Base-by-base conservation (phyloP, 176 grass and related monocot species). In the Tillandsia fasciculata region DNA sequence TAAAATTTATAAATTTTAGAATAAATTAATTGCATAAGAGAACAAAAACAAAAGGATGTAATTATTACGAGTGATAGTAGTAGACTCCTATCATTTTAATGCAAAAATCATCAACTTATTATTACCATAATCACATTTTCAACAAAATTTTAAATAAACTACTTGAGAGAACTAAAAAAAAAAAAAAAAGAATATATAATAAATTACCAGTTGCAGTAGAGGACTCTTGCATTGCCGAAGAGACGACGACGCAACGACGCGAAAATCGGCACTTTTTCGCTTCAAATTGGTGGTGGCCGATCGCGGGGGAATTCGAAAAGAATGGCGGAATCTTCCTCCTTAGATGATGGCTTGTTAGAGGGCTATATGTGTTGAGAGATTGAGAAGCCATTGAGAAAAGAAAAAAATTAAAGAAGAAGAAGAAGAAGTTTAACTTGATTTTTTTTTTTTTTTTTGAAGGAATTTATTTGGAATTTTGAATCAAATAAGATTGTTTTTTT, bases 141-240 rank as follows among this genome's bases (percentile, higher is more conserved):
- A n/a, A n/a, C 18, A 67, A 9, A 15, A 47, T n/a, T 47, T 33
- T 48, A 70, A 2, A 24, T 15, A 4, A 26, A 53, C 1, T n/a
- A 15, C 0, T 33, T 13, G 0, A 24, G 23, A 26, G 0, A 13
- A 51, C 2, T 52, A n/a, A 70, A 28, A 26, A 2, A 52, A 27
- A 26, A n/a, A 3, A 70, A 12, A 53, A 54, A 13, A 52, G 20
- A 24, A 0, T 8, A 3, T 53, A 53, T 24, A 23, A 20, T 20
- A 20, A 20, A 6, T 70, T 65, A 87, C 85, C 85, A 1, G 81
- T 70, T 67, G 81, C 75, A 49, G 81, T 14, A 22, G 82, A 79
- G 0, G 86, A 81, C 42, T 82, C 65, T 72, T 89, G 79, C 50
- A 85, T 77, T 64, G 82, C 71, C 24, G 82, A 85, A 68, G 71